phyloP scores from a whole-genome alignment of 345 rosid genomes.

The Populus alba region DNA sequence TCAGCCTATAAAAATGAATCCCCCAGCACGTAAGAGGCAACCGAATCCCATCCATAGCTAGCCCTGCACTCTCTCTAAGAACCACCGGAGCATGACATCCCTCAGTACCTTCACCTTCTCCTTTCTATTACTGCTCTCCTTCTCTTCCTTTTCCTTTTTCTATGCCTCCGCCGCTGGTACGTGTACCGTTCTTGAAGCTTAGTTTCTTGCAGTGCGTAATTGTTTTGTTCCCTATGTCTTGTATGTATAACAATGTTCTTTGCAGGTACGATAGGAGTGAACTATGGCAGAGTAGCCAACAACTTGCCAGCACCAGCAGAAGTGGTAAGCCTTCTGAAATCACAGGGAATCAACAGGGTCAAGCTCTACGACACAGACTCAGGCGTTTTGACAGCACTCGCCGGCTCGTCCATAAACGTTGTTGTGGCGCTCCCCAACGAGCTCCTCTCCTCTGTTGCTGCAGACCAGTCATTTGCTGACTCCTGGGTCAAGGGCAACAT shows the following conservation, averaged over 20 bases:
- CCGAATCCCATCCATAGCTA: not conserved
- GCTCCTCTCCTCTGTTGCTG: slow-evolving; percentile 61
- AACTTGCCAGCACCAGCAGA: slow-evolving; percentile 63
- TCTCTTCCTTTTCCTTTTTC: slow-evolving; percentile 20
- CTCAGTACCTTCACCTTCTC: not conserved
- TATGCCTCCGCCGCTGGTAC: no score
- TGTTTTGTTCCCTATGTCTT: not conserved
- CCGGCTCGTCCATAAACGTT: slow-evolving; percentile 59
- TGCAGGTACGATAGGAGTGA: slow-evolving; percentile 64
- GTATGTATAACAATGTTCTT: not conserved
- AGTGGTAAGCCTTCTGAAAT: slow-evolving; percentile 35
- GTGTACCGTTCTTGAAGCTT: no score
- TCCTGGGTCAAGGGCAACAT: slow-evolving; percentile 72
- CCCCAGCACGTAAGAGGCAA: not conserved
- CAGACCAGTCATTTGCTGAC: slow-evolving; percentile 70
- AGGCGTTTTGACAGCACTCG: slow-evolving; percentile 59
- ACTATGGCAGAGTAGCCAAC: slow-evolving; percentile 80
- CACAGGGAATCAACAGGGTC: slow-evolving; percentile 26
- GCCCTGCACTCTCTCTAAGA: not conserved
- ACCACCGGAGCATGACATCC: slow-evolving; percentile 29
- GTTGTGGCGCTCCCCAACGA: slow-evolving; percentile 82
- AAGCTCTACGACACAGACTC: slow-evolving; percentile 49
- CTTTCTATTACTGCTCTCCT: slow-evolving; percentile 31
- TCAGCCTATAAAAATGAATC: not conserved
- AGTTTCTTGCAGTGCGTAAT: not conserved